Base-by-base conservation (phyloP, 2,329 filamentous ascomycete species). In the Mycosphaerella sp. region DNA sequence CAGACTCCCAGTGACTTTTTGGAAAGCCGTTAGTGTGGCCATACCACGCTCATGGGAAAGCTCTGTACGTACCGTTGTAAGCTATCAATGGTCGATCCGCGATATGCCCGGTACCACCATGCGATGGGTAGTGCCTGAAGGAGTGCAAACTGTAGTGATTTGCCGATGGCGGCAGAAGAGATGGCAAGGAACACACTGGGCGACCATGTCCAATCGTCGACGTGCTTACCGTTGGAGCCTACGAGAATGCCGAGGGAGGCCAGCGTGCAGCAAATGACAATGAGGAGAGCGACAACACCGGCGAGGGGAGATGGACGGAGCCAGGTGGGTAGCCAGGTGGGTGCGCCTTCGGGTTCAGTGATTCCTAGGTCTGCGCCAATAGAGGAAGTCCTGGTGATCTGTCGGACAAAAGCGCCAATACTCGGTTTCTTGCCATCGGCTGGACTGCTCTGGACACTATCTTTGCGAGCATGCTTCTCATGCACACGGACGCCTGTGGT, bases 181-280 rank as follows among this genome's bases (percentile, higher is more conserved):
- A 58, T 60, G 53, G 58, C 58, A 7, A 60, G 46, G 23, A 47
- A 59, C 2, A 59, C 58, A 6, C 48, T 58, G 6, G 58, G 58
- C n/a, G 51, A 53, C 26, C 54, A 51, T 21, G 31, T 9, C 58
- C 58, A 59, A 40, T 34, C 40, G 8, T 42, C 36, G 4, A 50
- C 44, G 21, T 56, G 47, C 29, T 51, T 44, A 2, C 48, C 45
- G 36, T 57, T 31, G 6, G 59, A 61, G 9, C 48, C 47, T 17
- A 59, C 32, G 2, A 61, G 49, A 11, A 61, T 55, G 3, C 51
- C 56, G 7, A 59, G 31, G 17, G 59, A 56, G 32, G 48, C 43
- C 29, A 61, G 54, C 9, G 59, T 31, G 40, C 51, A 57, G 34
- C 54, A 53, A 7, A 53, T 34, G 4, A 50, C 48, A 11, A 57